These are phyloP conservation scores for Diaporthe sp. DNA, from an alignment of 2,329 filamentous ascomycete genomes.

Conservation along the genomic window DNA sequence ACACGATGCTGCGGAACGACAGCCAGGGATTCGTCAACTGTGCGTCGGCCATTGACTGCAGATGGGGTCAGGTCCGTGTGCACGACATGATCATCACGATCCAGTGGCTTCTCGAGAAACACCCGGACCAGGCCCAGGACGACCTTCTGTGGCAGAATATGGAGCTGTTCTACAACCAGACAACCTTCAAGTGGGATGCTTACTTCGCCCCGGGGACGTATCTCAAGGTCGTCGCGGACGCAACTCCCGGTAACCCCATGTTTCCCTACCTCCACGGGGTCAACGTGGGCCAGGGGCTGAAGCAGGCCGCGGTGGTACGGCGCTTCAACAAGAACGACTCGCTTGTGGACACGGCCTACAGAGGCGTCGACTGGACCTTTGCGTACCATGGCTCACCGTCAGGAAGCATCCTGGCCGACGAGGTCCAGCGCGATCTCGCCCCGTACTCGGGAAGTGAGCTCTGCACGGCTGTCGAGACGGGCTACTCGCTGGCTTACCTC, in stretches of 20 bases:
- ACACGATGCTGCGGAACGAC: conserved; percentile 44
- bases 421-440: conserved; percentile 59
- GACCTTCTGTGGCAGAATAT: conserved; percentile 50
- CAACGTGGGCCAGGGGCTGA: conserved; percentile 62
- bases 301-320: conserved; percentile 59
- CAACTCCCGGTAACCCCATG: conserved; percentile 49
- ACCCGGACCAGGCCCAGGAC: conserved; percentile 44
- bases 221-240: conserved; percentile 53
- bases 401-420: conserved; percentile 65
- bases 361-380: conserved; percentile 62
- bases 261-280: conserved; percentile 62
- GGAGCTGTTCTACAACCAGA: conserved; percentile 47
- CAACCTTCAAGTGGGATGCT: conserved; percentile 54
- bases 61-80: conserved; percentile 44
- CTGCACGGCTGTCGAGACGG: conserved; percentile 65
- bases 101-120: conserved; percentile 51
- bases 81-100: conserved; percentile 46
- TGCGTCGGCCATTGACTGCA: conserved; percentile 41
- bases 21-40: conserved; percentile 42
- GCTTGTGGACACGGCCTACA: conserved; percentile 55
- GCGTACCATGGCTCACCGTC: conserved; percentile 62
- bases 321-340: conserved; percentile 60
- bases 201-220: conserved; percentile 56
- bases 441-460: conserved; percentile 62
- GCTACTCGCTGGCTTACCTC: conserved; percentile 65